These are phyloP conservation scores for Passiflora organensis DNA, from an alignment of 345 rosid genomes.

Conservation along the genomic window DNA sequence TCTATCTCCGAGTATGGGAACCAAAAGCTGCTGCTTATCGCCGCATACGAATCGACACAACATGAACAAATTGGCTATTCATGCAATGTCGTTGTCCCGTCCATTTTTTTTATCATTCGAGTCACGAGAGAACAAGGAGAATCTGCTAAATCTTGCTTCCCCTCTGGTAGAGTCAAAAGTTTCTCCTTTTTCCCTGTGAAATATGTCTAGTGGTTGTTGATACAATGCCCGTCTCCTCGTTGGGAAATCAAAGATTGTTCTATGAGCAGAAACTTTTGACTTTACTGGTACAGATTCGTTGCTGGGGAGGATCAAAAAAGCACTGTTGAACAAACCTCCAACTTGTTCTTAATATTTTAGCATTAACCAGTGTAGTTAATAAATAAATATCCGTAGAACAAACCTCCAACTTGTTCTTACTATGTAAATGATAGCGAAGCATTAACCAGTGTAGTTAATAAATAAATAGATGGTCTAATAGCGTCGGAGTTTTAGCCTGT, in stretches of 20 bases:
- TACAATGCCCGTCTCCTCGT: neutral
- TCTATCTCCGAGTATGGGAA: neutral
- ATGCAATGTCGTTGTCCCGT: neutral
- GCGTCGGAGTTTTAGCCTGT: no score
- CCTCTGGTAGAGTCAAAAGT: neutral
- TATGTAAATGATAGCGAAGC: no score
- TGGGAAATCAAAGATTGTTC: slow-evolving; percentile 4
- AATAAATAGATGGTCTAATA: no score
- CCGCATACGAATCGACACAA: slow-evolving; percentile 2
- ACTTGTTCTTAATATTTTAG: neutral
- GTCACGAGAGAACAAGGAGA: neutral
- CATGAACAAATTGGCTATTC: neutral
- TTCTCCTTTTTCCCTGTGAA: neutral
- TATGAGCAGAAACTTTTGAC: slow-evolving; percentile 16
- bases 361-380: no score
- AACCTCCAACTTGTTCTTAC: no score
- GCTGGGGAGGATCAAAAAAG: neutral
- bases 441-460: no score
- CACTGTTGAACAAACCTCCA: neutral
- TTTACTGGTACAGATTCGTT: no score
- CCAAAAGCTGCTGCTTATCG: neutral
- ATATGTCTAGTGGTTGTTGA: neutral
- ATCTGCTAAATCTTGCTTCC: neutral
- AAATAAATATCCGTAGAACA: no score
- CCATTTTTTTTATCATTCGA: neutral